Conservation (phyloP, 2,329 filamentous ascomycete species). For the Botrytis byssoidea region DNA sequence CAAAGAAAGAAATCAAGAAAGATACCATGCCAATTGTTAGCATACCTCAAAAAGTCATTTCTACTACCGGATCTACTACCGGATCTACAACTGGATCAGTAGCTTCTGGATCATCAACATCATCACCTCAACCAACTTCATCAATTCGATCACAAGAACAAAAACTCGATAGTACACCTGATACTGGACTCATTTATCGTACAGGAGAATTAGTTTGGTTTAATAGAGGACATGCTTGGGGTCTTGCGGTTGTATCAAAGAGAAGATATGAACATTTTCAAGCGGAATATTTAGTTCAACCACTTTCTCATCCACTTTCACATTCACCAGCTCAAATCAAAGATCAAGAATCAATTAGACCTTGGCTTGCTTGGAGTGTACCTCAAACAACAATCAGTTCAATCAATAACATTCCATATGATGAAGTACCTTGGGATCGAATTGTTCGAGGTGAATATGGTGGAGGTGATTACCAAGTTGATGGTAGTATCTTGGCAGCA, state of each 20-base stretch:
- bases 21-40: constrained; percentile 2
- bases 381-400: constrained; percentile 48
- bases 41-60: constrained; percentile 9
- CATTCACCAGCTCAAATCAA: constrained; percentile 44
- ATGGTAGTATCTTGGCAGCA: constrained; percentile 57
- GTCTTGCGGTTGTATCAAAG: constrained; percentile 50
- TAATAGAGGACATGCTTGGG: constrained; percentile 51
- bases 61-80: too few relatives aligned
- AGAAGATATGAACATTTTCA: constrained; percentile 43
- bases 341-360: constrained; percentile 47
- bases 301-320: constrained; percentile 47
- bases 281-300: constrained; percentile 47
- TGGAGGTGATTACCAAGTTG: constrained; percentile 51
- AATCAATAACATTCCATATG: constrained; percentile 46
- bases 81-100: neutral
- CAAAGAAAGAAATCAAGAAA: constrained; percentile 25
- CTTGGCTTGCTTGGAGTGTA: constrained; percentile 58
- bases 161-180: constrained; percentile 47
- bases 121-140: constrained; percentile 19
- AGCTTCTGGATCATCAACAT: constrained; percentile 16
- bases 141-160: constrained; percentile 44
- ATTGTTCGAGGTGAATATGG: constrained; percentile 43
- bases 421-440: constrained; percentile 51
- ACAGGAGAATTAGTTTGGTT: constrained; percentile 59
- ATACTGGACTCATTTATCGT: constrained; percentile 49